These are phyloP conservation scores for Paraleonurus japonicus DNA, from an alignment of 257 asterid species.

Conservation along the genomic window DNA sequence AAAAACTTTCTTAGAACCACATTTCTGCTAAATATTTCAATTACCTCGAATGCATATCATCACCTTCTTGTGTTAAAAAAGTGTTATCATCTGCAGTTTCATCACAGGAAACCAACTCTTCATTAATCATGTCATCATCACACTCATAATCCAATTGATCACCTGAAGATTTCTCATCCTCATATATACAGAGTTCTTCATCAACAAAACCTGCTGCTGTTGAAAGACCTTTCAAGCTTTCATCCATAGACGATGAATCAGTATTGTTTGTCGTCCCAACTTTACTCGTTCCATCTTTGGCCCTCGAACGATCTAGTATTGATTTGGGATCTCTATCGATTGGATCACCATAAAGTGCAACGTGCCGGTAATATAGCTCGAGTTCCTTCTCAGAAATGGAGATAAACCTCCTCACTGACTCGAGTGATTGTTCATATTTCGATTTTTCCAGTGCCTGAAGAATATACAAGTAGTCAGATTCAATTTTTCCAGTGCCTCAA, in stretches of 20 bases:
- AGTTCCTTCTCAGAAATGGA: conserved; percentile 89
- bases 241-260: conserved; percentile 15
- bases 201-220: conserved; percentile 24
- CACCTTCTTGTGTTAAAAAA: background rate
- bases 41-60: background rate
- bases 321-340: conserved; percentile 57
- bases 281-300: background rate
- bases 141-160: conserved; percentile 27
- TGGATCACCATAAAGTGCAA: conserved; percentile 82
- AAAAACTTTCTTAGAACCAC: background rate
- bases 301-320: conserved; percentile 42
- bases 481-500: background rate
- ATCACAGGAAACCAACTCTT: conserved; percentile 27
- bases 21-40: background rate
- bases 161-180: conserved; percentile 21
- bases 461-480: background rate
- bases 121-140: conserved; percentile 28
- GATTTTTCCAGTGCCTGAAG: conserved; percentile 86
- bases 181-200: conserved; percentile 42
- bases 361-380: conserved; percentile 81
- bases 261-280: conserved; percentile 6
- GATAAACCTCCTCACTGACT: conserved; percentile 80
- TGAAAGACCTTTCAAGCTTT: conserved; percentile 21
- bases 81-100: conserved; percentile 23
- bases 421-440: conserved; percentile 86